Evolutionary conservation across 1,284 basidiomycete species (phyloP), one percentile per base, ranked within the genome.

Genomic region (Inonotus hispidus): DNA sequence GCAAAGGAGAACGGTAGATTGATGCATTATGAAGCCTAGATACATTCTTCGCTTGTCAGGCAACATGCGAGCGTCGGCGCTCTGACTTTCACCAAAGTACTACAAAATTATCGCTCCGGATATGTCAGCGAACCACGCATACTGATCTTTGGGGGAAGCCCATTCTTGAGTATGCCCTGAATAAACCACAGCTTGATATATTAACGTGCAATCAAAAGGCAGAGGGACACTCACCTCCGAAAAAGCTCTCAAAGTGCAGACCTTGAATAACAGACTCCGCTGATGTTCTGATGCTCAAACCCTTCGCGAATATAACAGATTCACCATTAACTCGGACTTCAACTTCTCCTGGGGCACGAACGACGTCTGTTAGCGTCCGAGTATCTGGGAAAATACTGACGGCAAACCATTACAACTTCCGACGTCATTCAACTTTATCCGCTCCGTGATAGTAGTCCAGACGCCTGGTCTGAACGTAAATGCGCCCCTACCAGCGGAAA

Each of bases 41-140:
- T 8, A 32, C 32, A 8, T 32, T 32, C 32, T 32, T 32, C 32
- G 8, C 8, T 3, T 32, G 3, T 8, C 32, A 32, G 8, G 32
- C 32, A 4, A 32, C 32, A 3, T 32, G 8, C 8, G n/a, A 32
- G 32, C 3, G 3, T 8, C 32, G 8, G 32, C 8, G 8, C 32
- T 3, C 32, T 32, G 32, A 32, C 32, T 32, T 32, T 3, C 8
- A 32, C 32, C 27, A 32, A 53, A 53, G 52, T 19, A 32, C 27
- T 21, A 55, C 23, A 55, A 32, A 49, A 69, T 60, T 29, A 69
- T 63, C 14, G 64, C 66, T 7, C 68, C 68, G 23, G 68, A 68
- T 6, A 77, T 73, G 66, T 75, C 74, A 53, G 75, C 73, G 67
- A 80, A 81, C 67, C 70, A 79, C n/a, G 75, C 73, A 41, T 70